Evolutionary conservation across 139 green algal species (phyloP).

Genomic region (Picochlorum sp.): DNA sequence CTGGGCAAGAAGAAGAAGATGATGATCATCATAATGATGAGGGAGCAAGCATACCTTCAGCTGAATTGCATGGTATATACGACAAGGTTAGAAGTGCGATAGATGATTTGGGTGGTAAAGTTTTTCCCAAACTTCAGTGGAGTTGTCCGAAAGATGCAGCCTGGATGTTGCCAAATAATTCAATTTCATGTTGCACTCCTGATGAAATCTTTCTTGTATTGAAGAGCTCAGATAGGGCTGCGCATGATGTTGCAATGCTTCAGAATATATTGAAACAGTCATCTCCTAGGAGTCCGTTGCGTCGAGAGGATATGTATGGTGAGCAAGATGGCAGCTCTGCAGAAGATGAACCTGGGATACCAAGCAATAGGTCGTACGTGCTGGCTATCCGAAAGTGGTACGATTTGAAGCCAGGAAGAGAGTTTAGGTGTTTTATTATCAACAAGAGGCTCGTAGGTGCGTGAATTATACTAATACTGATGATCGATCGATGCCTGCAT

Average conservation of each 20-base stretch:
- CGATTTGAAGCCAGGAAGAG: constrained; percentile 62
- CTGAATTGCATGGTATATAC: constrained; percentile 21
- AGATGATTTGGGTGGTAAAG: constrained; percentile 44
- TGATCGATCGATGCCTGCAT: too few species aligned
- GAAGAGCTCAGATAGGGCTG: constrained; percentile 75
- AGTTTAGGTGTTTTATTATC: constrained; percentile 90
- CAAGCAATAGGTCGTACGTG: constrained; percentile 7
- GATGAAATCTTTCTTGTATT: constrained; percentile 83
- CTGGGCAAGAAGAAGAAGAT: too few species aligned
- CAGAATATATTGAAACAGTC: background rate
- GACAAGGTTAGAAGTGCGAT: constrained; percentile 42
- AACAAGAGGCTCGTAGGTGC: constrained; percentile 16
- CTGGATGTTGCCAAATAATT: constrained; percentile 60
- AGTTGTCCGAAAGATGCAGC: constrained; percentile 75
- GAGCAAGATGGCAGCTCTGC: background rate
- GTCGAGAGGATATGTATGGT: background rate
- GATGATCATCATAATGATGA: too few species aligned
- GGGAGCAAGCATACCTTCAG: background rate
- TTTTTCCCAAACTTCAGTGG: constrained; percentile 89
- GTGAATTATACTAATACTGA: background rate
- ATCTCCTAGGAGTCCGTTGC: background rate
- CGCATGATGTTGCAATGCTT: constrained; percentile 60
- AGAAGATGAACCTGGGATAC: background rate
- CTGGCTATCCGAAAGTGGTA: constrained; percentile 69
- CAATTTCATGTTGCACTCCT: constrained; percentile 40